Conservation (phyloP, 176 grass and related monocot species). For the Rhipidocladum racemiflorum region DNA sequence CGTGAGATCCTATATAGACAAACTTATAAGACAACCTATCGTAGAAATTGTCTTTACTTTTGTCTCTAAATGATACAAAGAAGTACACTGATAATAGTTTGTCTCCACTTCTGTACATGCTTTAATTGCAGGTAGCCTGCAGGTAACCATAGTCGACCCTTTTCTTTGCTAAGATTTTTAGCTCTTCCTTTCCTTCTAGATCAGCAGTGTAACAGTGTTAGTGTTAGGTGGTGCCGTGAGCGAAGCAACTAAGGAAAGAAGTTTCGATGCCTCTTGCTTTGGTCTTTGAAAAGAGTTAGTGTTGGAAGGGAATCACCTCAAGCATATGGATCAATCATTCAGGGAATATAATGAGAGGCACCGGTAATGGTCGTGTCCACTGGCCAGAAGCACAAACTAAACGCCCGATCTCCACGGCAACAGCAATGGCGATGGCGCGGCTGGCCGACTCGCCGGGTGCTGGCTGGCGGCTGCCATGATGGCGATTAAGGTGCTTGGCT, state of each 20-base stretch:
- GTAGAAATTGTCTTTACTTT: not conserved
- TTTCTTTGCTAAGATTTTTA: not conserved
- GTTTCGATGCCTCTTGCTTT: not conserved
- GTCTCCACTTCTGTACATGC: too few species aligned
- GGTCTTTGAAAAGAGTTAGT: not conserved
- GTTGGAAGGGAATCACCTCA: not conserved
- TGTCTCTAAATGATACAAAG: too few species aligned
- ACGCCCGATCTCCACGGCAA: slow-evolving; percentile 25
- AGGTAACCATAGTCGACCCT: not conserved
- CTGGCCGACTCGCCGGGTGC: slow-evolving; percentile 30
- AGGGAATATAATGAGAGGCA: slow-evolving; percentile 19
- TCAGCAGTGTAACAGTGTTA: not conserved
- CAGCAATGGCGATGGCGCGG: slow-evolving; percentile 19
- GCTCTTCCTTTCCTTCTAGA: not conserved
- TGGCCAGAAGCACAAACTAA: not conserved
- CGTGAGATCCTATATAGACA: too few species aligned
- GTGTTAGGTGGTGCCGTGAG: not conserved
- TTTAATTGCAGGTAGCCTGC: too few species aligned
- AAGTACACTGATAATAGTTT: too few species aligned
- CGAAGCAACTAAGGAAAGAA: not conserved
- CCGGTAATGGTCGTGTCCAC: slow-evolving; percentile 2
- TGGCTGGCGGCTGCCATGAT: slow-evolving; percentile 17
- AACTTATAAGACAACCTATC: too few species aligned
- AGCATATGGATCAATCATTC: slow-evolving; percentile 29
- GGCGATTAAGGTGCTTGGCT: slow-evolving; percentile 14